A percentile compares a stretch with the other conserved stretches of the same genome.
phyloP scores from a whole-genome alignment of 2,329 filamentous ascomycete genomes.

The Diaporthe destruens region DNA sequence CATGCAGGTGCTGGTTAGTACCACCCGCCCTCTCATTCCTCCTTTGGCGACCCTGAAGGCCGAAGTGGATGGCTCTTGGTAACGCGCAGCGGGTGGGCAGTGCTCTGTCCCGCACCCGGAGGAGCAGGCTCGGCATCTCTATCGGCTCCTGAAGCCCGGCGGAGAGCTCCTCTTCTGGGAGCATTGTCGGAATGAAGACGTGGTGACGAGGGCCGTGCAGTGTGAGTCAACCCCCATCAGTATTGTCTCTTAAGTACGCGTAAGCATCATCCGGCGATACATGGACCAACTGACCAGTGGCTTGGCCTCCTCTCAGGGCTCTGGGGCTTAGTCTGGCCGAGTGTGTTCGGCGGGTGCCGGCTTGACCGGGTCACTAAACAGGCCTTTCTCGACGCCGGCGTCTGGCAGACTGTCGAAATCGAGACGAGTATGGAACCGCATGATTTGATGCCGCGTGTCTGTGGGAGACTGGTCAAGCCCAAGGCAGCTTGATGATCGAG shows the following conservation, averaged over 20 bases:
- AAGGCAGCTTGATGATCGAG: constrained; percentile 1
- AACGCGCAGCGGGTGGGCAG: neutral
- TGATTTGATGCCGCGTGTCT: constrained; percentile 49
- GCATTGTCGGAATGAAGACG: constrained; percentile 50
- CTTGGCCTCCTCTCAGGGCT: constrained; percentile 41
- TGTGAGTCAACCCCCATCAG: constrained; percentile 44
- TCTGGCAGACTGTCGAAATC: constrained; percentile 51
- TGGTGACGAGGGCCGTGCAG: constrained; percentile 49
- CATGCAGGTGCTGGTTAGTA: constrained; percentile 55
- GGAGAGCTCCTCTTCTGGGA: constrained; percentile 62
- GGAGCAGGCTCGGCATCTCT: constrained; percentile 50
- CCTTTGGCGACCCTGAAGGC: too few relatives aligned
- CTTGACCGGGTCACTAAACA: constrained; percentile 48
- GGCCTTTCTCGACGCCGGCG: constrained; percentile 47
- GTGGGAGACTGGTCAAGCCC: constrained; percentile 50
- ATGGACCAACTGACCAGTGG: neutral
- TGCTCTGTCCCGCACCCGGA: constrained; percentile 53
- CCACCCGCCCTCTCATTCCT: too few relatives aligned
- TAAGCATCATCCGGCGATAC: neutral
- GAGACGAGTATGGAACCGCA: constrained; percentile 47
- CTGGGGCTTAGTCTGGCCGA: constrained; percentile 50
- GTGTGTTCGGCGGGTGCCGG: constrained; percentile 49
- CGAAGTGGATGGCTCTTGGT: neutral
- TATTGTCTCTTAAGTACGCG: neutral
- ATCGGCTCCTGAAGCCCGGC: constrained; percentile 58